A percentile compares a stretch with the other conserved stretches of the same genome.
Evolutionary conservation across 2,329 filamentous ascomycete species (phyloP).

Genomic region (Colletotrichum siamense): DNA sequence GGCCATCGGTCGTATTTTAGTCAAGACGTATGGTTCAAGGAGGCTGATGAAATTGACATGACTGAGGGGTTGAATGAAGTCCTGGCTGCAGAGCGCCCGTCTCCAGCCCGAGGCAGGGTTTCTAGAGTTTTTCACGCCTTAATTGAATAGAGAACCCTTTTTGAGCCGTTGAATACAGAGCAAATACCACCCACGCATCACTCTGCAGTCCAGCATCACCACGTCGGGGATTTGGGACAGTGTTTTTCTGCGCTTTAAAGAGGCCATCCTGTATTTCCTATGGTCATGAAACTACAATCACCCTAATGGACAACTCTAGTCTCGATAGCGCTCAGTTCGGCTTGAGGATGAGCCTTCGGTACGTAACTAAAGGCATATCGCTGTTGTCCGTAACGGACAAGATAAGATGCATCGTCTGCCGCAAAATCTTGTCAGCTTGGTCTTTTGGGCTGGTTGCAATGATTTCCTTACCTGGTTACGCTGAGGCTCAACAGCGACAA

Average conservation of each 20-base stretch:
- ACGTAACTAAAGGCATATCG: conserved; percentile 46
- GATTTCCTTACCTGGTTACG: not conserved
- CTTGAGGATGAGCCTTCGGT: conserved; percentile 46
- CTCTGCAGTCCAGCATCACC: not conserved
- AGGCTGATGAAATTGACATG: not conserved
- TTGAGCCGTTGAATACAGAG: not conserved
- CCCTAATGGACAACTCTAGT: not conserved
- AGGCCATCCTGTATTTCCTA: not conserved
- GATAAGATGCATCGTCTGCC: conserved; percentile 49
- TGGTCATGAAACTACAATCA: not conserved
- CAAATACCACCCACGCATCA: not conserved
- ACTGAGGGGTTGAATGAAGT: not conserved
- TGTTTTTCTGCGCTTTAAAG: not conserved
- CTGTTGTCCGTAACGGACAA: conserved; percentile 51
- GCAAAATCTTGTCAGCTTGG: conserved; percentile 38
- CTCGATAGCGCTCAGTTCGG: not conserved
- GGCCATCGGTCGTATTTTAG: not conserved
- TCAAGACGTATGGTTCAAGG: not conserved
- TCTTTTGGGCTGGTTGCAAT: not conserved
- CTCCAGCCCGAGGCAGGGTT: not conserved
- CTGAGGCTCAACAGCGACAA: not conserved
- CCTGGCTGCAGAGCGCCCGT: not conserved
- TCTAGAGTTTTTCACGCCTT: not conserved
- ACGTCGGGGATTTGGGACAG: rapidly evolving
- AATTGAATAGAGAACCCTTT: not conserved